phyloP scores from a whole-genome alignment of 2,329 filamentous ascomycete species.

The Botrytis fabae region DNA sequence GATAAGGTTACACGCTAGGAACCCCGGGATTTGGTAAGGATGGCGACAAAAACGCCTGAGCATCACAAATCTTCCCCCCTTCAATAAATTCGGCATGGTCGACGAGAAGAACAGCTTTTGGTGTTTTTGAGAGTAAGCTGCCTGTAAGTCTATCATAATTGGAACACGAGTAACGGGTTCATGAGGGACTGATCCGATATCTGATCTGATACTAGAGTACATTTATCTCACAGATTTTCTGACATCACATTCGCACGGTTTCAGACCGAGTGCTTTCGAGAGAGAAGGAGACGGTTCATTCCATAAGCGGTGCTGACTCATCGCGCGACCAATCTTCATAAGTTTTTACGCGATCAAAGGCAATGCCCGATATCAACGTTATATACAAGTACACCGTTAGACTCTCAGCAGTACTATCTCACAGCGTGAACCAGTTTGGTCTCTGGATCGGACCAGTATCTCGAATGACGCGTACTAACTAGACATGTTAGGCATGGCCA shows the following conservation, averaged over 20 bases:
- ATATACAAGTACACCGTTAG: no score
- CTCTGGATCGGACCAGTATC: no score
- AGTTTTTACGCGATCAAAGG: neutral
- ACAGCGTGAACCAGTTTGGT: no score
- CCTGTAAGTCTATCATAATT: neutral
- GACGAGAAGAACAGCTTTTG: no score
- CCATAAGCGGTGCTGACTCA: neutral
- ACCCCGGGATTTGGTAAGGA: neutral
- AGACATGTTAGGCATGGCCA: no score
- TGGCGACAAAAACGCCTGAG: neutral
- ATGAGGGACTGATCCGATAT: neutral
- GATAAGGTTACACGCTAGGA: slow-evolving; percentile 4
- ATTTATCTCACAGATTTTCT: neutral
- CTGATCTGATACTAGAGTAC: neutral
- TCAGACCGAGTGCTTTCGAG: neutral
- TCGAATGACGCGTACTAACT: no score
- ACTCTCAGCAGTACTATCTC: no score
- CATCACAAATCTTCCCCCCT: neutral
- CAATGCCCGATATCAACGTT: neutral
- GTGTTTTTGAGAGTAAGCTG: neutral
- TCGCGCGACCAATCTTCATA: no score
- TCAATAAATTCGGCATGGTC: neutral
- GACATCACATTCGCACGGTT: neutral
- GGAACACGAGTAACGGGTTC: neutral
- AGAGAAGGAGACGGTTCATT: neutral